A percentile compares a stretch with the other conserved stretches of the same genome.
Evolutionary conservation across 1,284 basidiomycete genomes (phyloP).

Genomic region (Cutaneotrichosporon mucoides): DNA sequence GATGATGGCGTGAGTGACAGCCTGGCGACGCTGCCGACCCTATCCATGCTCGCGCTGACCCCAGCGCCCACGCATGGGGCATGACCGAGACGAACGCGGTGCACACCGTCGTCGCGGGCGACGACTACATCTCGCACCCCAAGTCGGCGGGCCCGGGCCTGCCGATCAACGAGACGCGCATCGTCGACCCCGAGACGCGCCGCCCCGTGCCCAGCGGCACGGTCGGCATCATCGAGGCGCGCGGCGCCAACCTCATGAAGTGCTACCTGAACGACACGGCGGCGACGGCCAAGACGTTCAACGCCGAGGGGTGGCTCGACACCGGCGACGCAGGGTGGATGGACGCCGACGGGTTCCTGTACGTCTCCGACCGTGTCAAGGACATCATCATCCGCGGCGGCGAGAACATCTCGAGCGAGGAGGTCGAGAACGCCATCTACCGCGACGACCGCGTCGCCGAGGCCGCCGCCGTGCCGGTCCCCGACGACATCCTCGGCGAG

Average conservation of each 20-base stretch:
- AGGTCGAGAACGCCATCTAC: slow-evolving; percentile 44
- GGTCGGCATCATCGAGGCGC: slow-evolving; percentile 31
- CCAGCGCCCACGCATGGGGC: slow-evolving; percentile 35
- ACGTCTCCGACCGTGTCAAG: slow-evolving; percentile 35
- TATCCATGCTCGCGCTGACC: background rate
- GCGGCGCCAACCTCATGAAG: slow-evolving; percentile 43
- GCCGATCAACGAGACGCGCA: slow-evolving; percentile 31
- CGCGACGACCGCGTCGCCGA: slow-evolving; percentile 33
- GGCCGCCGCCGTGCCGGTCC: slow-evolving; percentile 32
- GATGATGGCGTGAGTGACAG: slow-evolving; percentile 30
- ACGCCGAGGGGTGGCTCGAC: slow-evolving; percentile 42
- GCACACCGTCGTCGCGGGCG: slow-evolving; percentile 34
- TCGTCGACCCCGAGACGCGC: slow-evolving; percentile 34
- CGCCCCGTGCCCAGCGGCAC: slow-evolving; percentile 18
- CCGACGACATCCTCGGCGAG: slow-evolving; percentile 34
- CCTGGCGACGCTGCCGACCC: slow-evolving; percentile 3
- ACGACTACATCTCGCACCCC: slow-evolving; percentile 34
- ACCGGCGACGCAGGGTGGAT: slow-evolving; percentile 40
- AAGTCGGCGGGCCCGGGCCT: slow-evolving; percentile 14
- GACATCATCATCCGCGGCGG: slow-evolving; percentile 47
- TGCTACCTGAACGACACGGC: slow-evolving; percentile 17
- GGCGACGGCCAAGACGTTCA: slow-evolving; percentile 11
- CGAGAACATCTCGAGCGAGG: slow-evolving; percentile 37
- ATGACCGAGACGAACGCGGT: slow-evolving; percentile 46
- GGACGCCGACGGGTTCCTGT: slow-evolving; percentile 38